These are phyloP conservation scores for Oidiodendron maius DNA, from an alignment of 495 filamentous ascomycete species.

Conservation along the genomic window DNA sequence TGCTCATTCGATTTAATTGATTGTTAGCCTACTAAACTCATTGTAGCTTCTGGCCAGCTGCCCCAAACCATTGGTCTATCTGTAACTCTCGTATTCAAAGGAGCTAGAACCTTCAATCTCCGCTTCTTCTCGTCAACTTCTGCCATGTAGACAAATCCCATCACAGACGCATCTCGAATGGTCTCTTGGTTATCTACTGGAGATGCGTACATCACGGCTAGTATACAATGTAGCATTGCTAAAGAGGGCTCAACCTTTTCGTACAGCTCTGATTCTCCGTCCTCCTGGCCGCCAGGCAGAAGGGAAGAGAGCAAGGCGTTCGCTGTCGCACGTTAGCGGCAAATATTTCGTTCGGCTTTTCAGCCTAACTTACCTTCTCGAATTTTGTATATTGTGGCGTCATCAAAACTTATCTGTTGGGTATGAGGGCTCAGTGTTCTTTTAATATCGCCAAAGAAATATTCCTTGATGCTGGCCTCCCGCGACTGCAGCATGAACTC, in stretches of 20 bases:
- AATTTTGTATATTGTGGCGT: conserved; percentile 64
- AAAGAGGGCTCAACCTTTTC: conserved; percentile 52
- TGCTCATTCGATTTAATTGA: conserved; percentile 11
- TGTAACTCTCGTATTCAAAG: conserved; percentile 65
- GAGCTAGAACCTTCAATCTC: conserved; percentile 73
- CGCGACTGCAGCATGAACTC: conserved; percentile 63
- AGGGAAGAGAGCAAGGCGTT: conserved; percentile 22
- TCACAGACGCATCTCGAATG: conserved; percentile 77
- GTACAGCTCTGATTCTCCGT: conserved; percentile 36
- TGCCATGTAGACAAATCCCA: conserved; percentile 88
- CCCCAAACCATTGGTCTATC: conserved; percentile 67
- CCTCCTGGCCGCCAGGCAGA: conserved; percentile 27
- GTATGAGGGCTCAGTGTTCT: conserved; percentile 79
- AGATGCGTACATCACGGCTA: conserved; percentile 74
- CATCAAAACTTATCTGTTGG: conserved; percentile 67
- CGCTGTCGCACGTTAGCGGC: conserved; percentile 16
- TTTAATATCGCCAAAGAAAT: conserved; percentile 84
- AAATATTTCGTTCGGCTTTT: background rate
- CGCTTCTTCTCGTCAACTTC: conserved; percentile 84
- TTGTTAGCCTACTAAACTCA: conserved; percentile 22
- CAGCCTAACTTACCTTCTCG: conserved; percentile 37
- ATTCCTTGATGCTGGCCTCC: conserved; percentile 75
- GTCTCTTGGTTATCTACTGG: conserved; percentile 58
- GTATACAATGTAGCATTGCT: conserved; percentile 59
- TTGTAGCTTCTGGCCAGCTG: conserved; percentile 42